Evolutionary conservation across 1,284 basidiomycete species (phyloP).

Genomic region (Moesziomyces parantarcticus): DNA sequence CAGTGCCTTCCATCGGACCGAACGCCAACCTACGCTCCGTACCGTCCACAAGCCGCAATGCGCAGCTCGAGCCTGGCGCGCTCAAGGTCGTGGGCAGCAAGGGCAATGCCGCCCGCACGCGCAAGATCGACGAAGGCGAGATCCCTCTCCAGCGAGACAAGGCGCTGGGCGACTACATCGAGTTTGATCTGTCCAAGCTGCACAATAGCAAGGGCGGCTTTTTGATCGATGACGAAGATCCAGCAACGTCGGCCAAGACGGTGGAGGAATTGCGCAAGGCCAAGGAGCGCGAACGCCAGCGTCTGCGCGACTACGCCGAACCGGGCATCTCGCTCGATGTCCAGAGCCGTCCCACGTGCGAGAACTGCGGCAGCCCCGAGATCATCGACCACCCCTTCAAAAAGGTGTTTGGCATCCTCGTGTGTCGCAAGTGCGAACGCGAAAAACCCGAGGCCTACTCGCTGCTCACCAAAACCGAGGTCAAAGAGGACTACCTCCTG

Average conservation of each 20-base stretch:
- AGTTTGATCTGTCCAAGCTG: slow-evolving; percentile 64
- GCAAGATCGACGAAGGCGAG: slow-evolving; percentile 34
- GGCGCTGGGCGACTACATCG: slow-evolving; percentile 65
- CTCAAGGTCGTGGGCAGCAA: slow-evolving; percentile 38
- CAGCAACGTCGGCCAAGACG: slow-evolving; percentile 35
- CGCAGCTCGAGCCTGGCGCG: slow-evolving; percentile 30
- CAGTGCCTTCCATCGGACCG: slow-evolving; percentile 40
- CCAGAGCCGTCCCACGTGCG: slow-evolving; percentile 51
- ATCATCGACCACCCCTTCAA: slow-evolving; percentile 58
- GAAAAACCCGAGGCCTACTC: slow-evolving; percentile 85
- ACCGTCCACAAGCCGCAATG: slow-evolving; percentile 51
- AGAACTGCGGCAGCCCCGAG: slow-evolving; percentile 57
- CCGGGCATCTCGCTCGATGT: slow-evolving; percentile 61
- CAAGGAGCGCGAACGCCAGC: slow-evolving; percentile 60
- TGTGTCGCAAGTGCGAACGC: slow-evolving; percentile 87
- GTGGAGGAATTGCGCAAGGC: slow-evolving; percentile 62
- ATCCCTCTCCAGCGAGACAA: slow-evolving; percentile 59
- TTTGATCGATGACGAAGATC: slow-evolving; percentile 59
- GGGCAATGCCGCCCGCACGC: slow-evolving; percentile 33
- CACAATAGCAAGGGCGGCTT: slow-evolving; percentile 67
- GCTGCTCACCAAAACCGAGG: slow-evolving; percentile 96
- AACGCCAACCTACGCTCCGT: slow-evolving; percentile 43
- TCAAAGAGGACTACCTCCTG: slow-evolving; percentile 81
- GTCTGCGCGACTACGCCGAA: slow-evolving; percentile 56
- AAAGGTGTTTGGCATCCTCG: slow-evolving; percentile 72